A percentile compares a stretch with the other conserved stretches of the same genome.
phyloP scores from a whole-genome alignment of 73 alveolate genomes.

The Blepharisma japonicum region DNA sequence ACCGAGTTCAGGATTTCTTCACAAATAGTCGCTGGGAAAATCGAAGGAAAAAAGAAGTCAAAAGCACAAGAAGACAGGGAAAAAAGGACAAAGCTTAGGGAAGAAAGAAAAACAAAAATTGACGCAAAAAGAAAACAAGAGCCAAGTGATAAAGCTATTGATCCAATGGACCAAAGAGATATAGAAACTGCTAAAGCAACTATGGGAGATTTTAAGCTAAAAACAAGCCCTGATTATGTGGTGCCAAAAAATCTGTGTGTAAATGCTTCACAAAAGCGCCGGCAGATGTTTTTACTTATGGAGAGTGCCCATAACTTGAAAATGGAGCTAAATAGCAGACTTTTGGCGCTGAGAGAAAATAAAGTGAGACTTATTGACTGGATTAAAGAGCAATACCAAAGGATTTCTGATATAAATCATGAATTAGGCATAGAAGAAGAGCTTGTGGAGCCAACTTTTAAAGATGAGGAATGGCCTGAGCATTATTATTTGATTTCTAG shows the following conservation, averaged over 20 bases:
- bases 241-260: conserved; percentile 89
- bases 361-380: conserved; percentile 70
- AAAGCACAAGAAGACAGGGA: conserved; percentile 58
- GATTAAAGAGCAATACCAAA: conserved; percentile 49
- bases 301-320: conserved; percentile 77
- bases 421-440: conserved; percentile 66
- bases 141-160: conserved; percentile 64
- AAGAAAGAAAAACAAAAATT: conserved; percentile 52
- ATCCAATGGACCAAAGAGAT: conserved; percentile 79
- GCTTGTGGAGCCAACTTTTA: conserved; percentile 63
- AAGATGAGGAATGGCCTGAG: conserved; percentile 67
- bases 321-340: conserved; percentile 76
- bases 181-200: conserved; percentile 72
- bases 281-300: conserved; percentile 88
- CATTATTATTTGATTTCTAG: conserved; percentile 45
- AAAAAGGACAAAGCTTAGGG: conserved; percentile 55
- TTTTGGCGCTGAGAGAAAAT: conserved; percentile 67
- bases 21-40: conserved; percentile 47
- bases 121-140: conserved; percentile 78
- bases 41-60: conserved; percentile 35
- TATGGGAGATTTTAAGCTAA: conserved; percentile 76
- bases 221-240: conserved; percentile 61
- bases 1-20: conserved; percentile 40
- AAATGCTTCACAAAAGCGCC: conserved; percentile 78
- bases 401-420: conserved; percentile 65